A percentile compares a stretch with the other conserved stretches of the same genome.
Evolutionary conservation across 106 monocot genomes (phyloP).

Genomic region (Dendrobium huoshanense): DNA sequence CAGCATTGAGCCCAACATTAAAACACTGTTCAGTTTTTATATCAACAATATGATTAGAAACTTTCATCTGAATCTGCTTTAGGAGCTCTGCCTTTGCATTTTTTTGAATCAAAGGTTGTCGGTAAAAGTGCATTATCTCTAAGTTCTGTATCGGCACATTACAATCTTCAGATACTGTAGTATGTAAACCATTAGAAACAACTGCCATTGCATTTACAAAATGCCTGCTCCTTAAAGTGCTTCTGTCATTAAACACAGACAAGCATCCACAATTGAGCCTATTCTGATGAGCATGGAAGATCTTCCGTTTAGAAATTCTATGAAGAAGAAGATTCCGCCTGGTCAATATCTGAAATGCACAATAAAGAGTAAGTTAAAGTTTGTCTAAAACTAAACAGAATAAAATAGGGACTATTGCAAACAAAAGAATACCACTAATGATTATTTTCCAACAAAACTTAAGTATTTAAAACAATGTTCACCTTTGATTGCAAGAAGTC

Average conservation of each 20-base stretch:
- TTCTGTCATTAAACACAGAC: conserved; percentile 3
- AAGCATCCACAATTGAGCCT: conserved; percentile 4
- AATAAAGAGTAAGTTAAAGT: background rate
- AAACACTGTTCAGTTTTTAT: conserved; percentile 92
- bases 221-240: background rate
- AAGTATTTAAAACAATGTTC: background rate
- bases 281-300: background rate
- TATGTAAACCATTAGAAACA: conserved; percentile 31
- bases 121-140: conserved; percentile 72
- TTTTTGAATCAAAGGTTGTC: conserved; percentile 60
- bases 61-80: conserved; percentile 48
- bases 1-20: conserved; percentile 44
- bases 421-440: background rate
- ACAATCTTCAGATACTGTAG: conserved; percentile 16
- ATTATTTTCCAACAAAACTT: conserved; percentile 2
- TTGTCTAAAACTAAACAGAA: background rate
- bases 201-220: conserved; percentile 32
- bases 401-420: background rate
- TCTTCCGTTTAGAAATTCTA: background rate
- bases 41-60: conserved; percentile 44
- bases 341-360: background rate
- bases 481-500: conserved; percentile 11
- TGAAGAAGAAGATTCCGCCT: conserved; percentile 1
- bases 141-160: background rate
- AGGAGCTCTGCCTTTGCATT: conserved; percentile 64